Evolutionary conservation across 306 rosid species (phyloP), one percentile per base, ranked within the genome.

Genomic region (Citrullus colocynthis): DNA sequence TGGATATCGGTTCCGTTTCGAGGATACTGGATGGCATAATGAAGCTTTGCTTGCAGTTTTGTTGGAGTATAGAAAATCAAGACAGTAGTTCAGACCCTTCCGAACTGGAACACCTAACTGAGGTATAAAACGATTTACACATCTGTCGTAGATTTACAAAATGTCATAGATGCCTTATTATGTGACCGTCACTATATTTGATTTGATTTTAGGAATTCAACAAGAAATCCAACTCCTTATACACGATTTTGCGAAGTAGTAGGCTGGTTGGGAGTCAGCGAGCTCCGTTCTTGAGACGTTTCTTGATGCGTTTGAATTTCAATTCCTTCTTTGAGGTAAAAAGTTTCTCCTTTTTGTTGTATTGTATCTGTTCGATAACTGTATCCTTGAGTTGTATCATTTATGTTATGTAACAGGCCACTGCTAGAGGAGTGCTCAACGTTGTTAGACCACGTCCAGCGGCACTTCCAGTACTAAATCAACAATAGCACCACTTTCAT

Each of bases 221-320:
- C 88, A 95, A 95, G 92, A 95, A 95, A 85, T 95, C 98, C 39
- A 95, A 95, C 86, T 95, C 98, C 66, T 79, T 92, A 60, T 95
- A 92, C 92, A 95, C 98, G 5, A 95, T 95, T 85, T 82, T 95
- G 85, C 92, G 96, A 62, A 95, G 98, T 81, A 92, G 97, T 85
- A 91, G 98, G 88, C 97, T 95, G 79, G 97, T 93, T 20, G 98
- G 98, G 81, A 95, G 97, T 85, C 97, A 95, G 79, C 86, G 93
- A 11, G 97, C 98, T 76, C 98, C 98, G 32, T 95, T 90, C 84
- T 84, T 95, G 70, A 84, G 98, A 78, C 97, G 97, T 30, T 95
- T 95, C 82, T 93, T 95, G 45, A 83, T 89, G 91, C 96, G 97
- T 57, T 81, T 93, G 83, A 93, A 93, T 83, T 85, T 91, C 78